Conservation (phyloP, 2,329 filamentous ascomycete genomes). For the Exophiala bonariae region DNA sequence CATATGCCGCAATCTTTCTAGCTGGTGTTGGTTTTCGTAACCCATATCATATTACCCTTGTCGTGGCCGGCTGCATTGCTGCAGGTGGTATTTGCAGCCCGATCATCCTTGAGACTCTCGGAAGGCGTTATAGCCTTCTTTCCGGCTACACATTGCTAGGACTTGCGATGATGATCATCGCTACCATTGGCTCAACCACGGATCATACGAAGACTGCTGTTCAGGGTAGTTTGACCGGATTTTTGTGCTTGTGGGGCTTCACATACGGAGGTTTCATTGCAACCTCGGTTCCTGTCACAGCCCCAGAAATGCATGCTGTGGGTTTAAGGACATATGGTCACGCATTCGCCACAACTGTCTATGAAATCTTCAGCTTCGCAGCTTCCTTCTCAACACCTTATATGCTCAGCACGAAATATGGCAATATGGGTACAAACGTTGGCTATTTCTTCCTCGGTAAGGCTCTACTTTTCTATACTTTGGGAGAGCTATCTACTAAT, state of each 20-base stretch:
- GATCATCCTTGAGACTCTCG: constrained; percentile 25
- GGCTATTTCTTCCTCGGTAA: too few species aligned
- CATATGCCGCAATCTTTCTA: constrained; percentile 14
- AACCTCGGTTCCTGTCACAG: constrained; percentile 25
- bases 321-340: neutral
- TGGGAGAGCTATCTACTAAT: too few species aligned
- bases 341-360: neutral
- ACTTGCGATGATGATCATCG: constrained; percentile 28
- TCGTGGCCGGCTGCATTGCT: constrained; percentile 7
- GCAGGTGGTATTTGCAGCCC: constrained; percentile 1
- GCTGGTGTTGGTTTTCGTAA: constrained; percentile 28
- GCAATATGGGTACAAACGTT: neutral
- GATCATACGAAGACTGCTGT: constrained; percentile 15
- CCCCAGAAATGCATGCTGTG: constrained; percentile 2
- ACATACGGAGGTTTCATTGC: constrained; percentile 30
- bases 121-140: constrained; percentile 27
- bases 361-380: neutral
- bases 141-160: constrained; percentile 27
- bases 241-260: constrained; percentile 31
- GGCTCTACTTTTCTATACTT: too few species aligned
- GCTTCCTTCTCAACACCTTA: neutral
- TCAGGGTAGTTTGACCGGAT: constrained; percentile 28
- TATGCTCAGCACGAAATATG: neutral
- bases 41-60: constrained; percentile 11
- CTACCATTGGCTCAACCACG: constrained; percentile 25